Evolutionary conservation across 2,329 filamentous ascomycete species (phyloP).

Genomic region (Colletotrichum graminicola): DNA sequence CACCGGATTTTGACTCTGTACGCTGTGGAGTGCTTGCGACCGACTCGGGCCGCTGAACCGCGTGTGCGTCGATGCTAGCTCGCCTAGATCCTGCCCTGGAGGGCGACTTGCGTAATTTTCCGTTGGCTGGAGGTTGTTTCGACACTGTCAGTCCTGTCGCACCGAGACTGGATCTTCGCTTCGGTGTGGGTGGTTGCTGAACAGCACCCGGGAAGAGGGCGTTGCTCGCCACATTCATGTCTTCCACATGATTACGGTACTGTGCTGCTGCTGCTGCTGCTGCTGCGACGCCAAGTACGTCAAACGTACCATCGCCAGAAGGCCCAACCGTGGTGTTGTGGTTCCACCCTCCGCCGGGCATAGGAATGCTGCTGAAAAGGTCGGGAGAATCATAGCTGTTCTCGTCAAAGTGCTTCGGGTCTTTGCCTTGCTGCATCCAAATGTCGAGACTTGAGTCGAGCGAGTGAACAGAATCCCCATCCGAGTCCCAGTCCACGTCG

Average conservation of each 20-base stretch:
- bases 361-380: slow-evolving; percentile 66
- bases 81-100: slow-evolving; percentile 43
- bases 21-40: slow-evolving; percentile 43
- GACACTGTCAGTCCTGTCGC: slow-evolving; percentile 54
- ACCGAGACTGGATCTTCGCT: slow-evolving; percentile 66
- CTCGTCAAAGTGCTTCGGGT: slow-evolving; percentile 53
- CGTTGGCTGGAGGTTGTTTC: slow-evolving; percentile 39
- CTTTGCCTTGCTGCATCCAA: slow-evolving; percentile 64
- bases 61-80: slow-evolving; percentile 51
- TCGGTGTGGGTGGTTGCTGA: slow-evolving; percentile 61
- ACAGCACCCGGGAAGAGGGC: slow-evolving; percentile 52
- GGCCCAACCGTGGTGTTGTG: slow-evolving; percentile 61
- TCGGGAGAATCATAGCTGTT: slow-evolving; percentile 59
- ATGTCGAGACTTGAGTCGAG: slow-evolving; percentile 66
- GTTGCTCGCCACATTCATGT: slow-evolving; percentile 58
- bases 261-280: slow-evolving; percentile 43
- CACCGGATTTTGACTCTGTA: slow-evolving; percentile 47
- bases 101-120: slow-evolving; percentile 47
- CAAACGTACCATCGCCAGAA: slow-evolving; percentile 48
- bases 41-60: slow-evolving; percentile 45
- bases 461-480: slow-evolving; percentile 58
- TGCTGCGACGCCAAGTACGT: slow-evolving; percentile 45
- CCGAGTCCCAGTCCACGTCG: slow-evolving; percentile 59
- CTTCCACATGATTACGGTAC: slow-evolving; percentile 58
- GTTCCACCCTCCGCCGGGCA: slow-evolving; percentile 58